Percentiles rank a stretch among this genome's conserved stretches.
phyloP scores from a whole-genome alignment of 345 rosid genomes.

The Lenwebbia sp. region DNA sequence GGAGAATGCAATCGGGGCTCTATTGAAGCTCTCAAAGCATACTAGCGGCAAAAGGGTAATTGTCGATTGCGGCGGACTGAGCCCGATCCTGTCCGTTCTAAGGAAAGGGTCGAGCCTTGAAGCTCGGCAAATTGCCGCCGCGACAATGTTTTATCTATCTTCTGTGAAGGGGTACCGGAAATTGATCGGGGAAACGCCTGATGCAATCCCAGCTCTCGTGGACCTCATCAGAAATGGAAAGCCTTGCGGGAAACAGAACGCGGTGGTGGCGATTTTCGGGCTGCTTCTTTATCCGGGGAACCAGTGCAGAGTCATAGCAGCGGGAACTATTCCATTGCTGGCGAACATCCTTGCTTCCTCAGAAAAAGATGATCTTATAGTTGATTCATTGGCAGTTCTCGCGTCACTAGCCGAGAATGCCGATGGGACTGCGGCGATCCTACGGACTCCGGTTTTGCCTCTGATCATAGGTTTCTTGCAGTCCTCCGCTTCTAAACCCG shows the following conservation, averaged over 20 bases:
- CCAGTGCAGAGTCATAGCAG: conserved; percentile 34
- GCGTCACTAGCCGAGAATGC: conserved; percentile 35
- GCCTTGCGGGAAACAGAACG: conserved; percentile 52
- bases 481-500: conserved; percentile 20
- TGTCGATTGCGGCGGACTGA: conserved; percentile 48
- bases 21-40: conserved; percentile 63
- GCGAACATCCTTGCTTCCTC: conserved; percentile 24
- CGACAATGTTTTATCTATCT: conserved; percentile 59
- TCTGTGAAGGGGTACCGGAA: conserved; percentile 42
- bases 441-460: conserved; percentile 32
- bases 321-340: conserved; percentile 45
- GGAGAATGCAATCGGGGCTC: conserved; percentile 54
- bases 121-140: conserved; percentile 55
- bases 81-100: conserved; percentile 34
- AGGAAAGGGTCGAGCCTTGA: conserved; percentile 44
- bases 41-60: conserved; percentile 38
- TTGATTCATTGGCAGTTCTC: conserved; percentile 57
- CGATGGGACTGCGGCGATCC: conserved; percentile 40
- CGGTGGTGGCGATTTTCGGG: conserved; percentile 45
- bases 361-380: conserved; percentile 31
- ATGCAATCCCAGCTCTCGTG: conserved; percentile 41
- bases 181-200: conserved; percentile 48
- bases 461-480: conserved; percentile 18
- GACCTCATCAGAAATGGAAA: conserved; percentile 44
- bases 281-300: conserved; percentile 38